Base-by-base conservation (phyloP, 2,329 filamentous ascomycete genomes). In the Diaporthe helianthi region DNA sequence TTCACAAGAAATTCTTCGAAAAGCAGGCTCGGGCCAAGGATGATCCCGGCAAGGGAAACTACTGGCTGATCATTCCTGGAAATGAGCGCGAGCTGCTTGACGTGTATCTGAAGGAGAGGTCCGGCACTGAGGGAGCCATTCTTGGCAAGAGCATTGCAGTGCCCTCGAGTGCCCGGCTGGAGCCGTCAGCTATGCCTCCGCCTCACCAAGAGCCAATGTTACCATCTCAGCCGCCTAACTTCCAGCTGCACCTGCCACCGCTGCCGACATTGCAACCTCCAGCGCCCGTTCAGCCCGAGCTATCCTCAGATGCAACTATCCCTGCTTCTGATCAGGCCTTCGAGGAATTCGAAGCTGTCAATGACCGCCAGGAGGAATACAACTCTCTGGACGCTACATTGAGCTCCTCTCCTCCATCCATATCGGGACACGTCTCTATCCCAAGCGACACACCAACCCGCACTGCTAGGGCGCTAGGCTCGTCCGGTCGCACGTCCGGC, bases 1-100 rank as follows among this genome's bases (percentile, higher is more conserved):
- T 99, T 53, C 97, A 98, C 85, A 98, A 98, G 82, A 93, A 93
- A 55, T 98, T 98, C 77, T 90, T 94, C 78, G 70, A 71, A 17
- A 98, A 98, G 82, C 92, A 97, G 77, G 94, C 98, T 80, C 89
- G 96, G 70, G 94, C 94, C 69, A 98, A 98, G 84, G 94, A 98
- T 77, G 96, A 98, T 76, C 94, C 95, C 3, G 96, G 96, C 75
- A 98, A 98, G 81, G 96, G 96, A 52, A 95, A 97, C 80, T 98
- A 98, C 82, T 98, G 96, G 96, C 89, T 90, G 52, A 97, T 99
- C 76, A 90, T 94, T 76, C 86, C 90, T n/a, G 95, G 95, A 22
- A 93, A 93, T 82, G 96, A 98, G 82, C 87, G 89, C 71, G 70
- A 71, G 38, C 36, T 71, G 19, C 47, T 71, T 24, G 70, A 71